Evolutionary conservation across 2,329 filamentous ascomycete species (phyloP), one percentile per base, ranked within the genome.

Genomic region (Fusarium nanum): DNA sequence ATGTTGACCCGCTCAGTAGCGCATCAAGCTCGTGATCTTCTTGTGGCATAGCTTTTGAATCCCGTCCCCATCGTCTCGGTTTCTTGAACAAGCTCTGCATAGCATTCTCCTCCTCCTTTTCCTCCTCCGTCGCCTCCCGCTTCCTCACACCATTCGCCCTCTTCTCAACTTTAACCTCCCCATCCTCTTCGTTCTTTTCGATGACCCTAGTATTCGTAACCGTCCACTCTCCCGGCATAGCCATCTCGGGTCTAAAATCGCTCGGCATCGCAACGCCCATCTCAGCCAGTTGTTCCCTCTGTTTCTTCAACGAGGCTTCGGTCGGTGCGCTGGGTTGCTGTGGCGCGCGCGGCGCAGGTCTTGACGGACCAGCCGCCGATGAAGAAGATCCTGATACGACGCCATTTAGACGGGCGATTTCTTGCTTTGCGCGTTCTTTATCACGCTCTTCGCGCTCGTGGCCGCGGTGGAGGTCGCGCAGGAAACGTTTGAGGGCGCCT

Each of bases 151-250:
- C 89, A 28, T 83, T 83, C 12, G 86, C 87, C 60, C 83, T 82
- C 9, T 82, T 82, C 57, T 86, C 83, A 10, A 83, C 79, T 28
- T 80, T 77, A 9, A 79, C 79, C 9, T 80, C 79, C 46, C 80
- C 79, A 8, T 82, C 81, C 22, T 84, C 81, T 28, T 84, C 81
- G 23, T 73, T 71, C 32, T 72, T 78, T 16, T 85, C 81, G 23
- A 90, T 80, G 6, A 89, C 84, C 46, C 88, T 85, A 42, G 93
- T 87, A 8, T 87, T 89, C 62, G 88, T 90, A 13, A 91, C 87
- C 1, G 93, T 89, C 95, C 95, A 99, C 56, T 97, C 92, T 32
- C 96, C 93, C 6, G 91, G 90, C 83, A 98, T 89, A 7, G 94
- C 94, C 88, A 98, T 89, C 64, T 96, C 93, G 4, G 87, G 85